Percentiles rank a stretch among this genome's conserved stretches.
Evolutionary conservation across 768 basidiomycete genomes (phyloP).

Genomic region (Pleurotus giganteus): DNA sequence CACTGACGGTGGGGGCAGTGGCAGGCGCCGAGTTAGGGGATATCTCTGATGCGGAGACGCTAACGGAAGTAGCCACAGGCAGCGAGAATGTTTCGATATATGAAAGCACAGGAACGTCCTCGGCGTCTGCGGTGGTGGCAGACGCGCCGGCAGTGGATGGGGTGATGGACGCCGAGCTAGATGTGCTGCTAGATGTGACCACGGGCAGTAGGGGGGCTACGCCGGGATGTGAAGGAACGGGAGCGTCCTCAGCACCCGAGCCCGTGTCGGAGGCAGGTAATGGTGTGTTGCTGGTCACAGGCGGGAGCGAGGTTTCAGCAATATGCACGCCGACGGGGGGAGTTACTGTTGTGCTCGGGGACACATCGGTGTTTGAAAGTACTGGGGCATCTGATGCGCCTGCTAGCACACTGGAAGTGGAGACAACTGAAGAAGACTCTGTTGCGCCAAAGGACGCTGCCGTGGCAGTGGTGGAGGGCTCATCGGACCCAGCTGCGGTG

Average conservation of each 20-base stretch:
- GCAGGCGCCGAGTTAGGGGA: neutral
- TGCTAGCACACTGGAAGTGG: neutral
- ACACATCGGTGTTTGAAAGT: neutral
- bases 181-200: neutral
- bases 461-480: too few species aligned
- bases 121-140: neutral
- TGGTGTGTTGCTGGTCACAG: neutral
- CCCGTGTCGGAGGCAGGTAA: neutral
- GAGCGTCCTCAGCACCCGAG: neutral
- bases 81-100: neutral
- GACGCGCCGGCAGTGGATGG: neutral
- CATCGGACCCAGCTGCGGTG: too few species aligned
- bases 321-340: neutral
- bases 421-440: too few species aligned
- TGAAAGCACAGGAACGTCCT: conserved; percentile 1
- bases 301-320: neutral
- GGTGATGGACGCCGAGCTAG: too few species aligned
- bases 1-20: neutral
- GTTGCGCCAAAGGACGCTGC: too few species aligned
- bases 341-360: too few species aligned
- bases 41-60: neutral
- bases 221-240: neutral
- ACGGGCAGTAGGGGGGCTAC: neutral
- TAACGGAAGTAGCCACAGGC: too few species aligned
- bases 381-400: conserved; percentile 1